Base-by-base conservation (phyloP, 163 green algal genomes). In the Scenedesmus sp. region DNA sequence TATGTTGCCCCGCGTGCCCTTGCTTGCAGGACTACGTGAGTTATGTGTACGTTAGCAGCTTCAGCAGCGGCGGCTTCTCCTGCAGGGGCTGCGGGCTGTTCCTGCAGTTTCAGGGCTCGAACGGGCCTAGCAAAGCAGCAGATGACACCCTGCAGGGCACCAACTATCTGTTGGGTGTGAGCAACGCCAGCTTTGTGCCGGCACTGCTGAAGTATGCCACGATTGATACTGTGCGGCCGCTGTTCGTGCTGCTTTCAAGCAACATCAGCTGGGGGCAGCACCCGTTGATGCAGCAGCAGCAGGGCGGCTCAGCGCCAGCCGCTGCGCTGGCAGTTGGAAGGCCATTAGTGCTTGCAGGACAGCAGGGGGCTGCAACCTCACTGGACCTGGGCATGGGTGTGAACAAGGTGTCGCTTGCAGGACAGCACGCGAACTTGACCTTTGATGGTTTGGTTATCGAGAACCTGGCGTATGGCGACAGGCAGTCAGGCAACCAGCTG, bases 381-480 rank as follows among this genome's bases (percentile, higher is more conserved):
- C 9, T 86, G 18, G 81, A 86, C 52, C 81, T 86, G 46, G 81
- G 81, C 46, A 86, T 86, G 81, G 10, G 3, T 10, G 81, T 34
- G 52, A 86, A 86, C 52, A 16, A 18, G 5, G 81, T 86, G 52
- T 8, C 18, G 46, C 81, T 86, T 9, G n/a, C 81, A 8, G 81
- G 9, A 23, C 9, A 6, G 81, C 54, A 86, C 52, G 4, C 52
- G 0, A 86, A 86, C 52, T 0, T 86, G 2, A 86, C 81, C 3
- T 13, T 86, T 3, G 46, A 86, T 23, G 34, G 34, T 1, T 6
- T 86, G 12, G 10, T 86, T 8, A n/a, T 86, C 0, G 81, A 86
- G 13, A 86, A 86, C 81, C 5, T 86, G 81, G 81, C 12, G 7
- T 86, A 67, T 66, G 81, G 81, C 13, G 81, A 86, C 52, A 26